Conservation (phyloP, 2,329 filamentous ascomycete genomes). For the Emydomyces testavorans region DNA sequence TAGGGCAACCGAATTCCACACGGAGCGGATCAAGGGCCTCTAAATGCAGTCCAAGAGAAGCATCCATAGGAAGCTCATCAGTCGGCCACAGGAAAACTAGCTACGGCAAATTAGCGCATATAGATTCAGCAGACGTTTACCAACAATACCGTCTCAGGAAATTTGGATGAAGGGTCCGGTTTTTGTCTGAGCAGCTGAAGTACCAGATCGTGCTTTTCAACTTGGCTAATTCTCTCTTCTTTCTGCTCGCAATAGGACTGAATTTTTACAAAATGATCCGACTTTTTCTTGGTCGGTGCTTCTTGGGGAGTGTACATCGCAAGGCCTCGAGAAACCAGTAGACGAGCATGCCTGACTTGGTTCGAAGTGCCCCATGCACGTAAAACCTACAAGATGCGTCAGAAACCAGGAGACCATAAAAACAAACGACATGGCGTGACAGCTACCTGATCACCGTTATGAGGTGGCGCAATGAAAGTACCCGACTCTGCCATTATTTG, state of each 20-base stretch:
- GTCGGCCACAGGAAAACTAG: conserved; percentile 38
- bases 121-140: too few relatives aligned
- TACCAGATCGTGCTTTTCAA: conserved; percentile 19
- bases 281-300: conserved; percentile 15
- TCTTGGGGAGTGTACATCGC: conserved; percentile 8
- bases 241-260: conserved; percentile 20
- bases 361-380: conserved; percentile 22
- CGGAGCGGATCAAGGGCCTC: conserved; percentile 39
- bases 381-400: conserved; percentile 17
- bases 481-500: conserved; percentile 22
- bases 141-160: conserved; percentile 24
- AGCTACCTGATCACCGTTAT: conserved; percentile 19
- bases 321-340: conserved; percentile 18
- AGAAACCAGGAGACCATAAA: not conserved
- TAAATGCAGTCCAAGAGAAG: conserved; percentile 32
- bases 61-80: conserved; percentile 31
- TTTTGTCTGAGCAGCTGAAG: conserved; percentile 22
- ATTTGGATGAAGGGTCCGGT: conserved; percentile 18
- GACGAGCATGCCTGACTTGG: conserved; percentile 20
- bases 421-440: not conserved
- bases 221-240: conserved; percentile 19
- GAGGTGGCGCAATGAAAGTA: conserved; percentile 22
- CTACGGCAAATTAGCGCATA: conserved; percentile 18
- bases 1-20: conserved; percentile 29
- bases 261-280: conserved; percentile 21